A percentile compares a stretch with the other conserved stretches of the same genome.
phyloP scores from a whole-genome alignment of 257 asterid genomes.

The Solanum chmielewskii region DNA sequence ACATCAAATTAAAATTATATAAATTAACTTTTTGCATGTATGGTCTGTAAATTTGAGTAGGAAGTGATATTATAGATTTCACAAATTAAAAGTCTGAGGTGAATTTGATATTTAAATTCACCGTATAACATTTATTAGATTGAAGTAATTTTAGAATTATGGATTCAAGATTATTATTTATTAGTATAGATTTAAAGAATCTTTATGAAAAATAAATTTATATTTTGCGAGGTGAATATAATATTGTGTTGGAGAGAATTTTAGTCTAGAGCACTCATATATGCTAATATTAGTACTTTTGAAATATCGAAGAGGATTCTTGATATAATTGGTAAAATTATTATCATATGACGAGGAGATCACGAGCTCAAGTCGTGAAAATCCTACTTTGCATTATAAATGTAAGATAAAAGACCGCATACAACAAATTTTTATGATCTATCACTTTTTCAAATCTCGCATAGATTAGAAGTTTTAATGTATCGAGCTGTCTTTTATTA shows the following conservation, averaged over 20 bases:
- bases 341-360: background rate
- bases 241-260: background rate
- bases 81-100: background rate
- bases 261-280: background rate
- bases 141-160: background rate
- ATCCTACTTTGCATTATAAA: background rate
- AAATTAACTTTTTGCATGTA: background rate
- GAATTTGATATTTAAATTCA: background rate
- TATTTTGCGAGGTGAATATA: background rate
- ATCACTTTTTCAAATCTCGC: rapidly evolving
- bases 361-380: background rate
- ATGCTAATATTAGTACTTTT: background rate
- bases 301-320: background rate
- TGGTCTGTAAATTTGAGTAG: background rate
- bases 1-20: background rate
- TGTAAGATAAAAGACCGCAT: background rate
- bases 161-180: background rate
- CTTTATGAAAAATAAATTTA: background rate
- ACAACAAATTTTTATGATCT: background rate
- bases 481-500: no score
- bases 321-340: background rate
- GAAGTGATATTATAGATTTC: background rate
- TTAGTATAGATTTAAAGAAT: background rate
- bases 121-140: background rate
- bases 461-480: no score